Evolutionary conservation across 192 early-diverging fungal genomes (phyloP).

Genomic region (Rhizophagus clarus): DNA sequence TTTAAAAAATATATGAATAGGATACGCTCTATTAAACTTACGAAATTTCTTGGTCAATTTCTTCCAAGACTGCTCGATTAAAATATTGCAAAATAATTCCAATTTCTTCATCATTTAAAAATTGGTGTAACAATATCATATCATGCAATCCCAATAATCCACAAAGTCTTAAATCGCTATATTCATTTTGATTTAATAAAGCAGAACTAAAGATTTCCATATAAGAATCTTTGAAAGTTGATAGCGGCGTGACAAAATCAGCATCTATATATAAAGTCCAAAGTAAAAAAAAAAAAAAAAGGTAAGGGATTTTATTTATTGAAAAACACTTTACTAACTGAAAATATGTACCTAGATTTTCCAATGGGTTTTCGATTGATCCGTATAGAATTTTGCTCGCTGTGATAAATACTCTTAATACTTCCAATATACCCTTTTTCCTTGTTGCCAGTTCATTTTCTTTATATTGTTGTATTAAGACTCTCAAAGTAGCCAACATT

Average conservation of each 20-base stretch:
- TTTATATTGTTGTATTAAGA: conserved; percentile 61
- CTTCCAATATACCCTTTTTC: conserved; percentile 67
- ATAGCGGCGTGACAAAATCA: conserved; percentile 62
- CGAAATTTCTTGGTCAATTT: conserved; percentile 52
- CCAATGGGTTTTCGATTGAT: conserved; percentile 42
- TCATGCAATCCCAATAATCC: conserved; percentile 73
- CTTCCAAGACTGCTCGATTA: conserved; percentile 51
- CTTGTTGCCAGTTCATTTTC: conserved; percentile 58
- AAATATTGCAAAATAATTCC: conserved; percentile 54
- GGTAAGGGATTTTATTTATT: not conserved
- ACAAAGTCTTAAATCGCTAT: conserved; percentile 68
- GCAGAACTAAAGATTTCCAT: conserved; percentile 73
- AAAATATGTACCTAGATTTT: not conserved
- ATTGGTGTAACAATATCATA: conserved; percentile 59
- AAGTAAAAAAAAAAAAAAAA: not conserved
- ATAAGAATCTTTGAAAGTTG: conserved; percentile 75
- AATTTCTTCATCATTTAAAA: conserved; percentile 62
- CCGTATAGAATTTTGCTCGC: conserved; percentile 66
- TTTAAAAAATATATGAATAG: not conserved
- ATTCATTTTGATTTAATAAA: conserved; percentile 70
- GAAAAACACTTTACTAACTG: not conserved
- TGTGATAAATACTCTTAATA: conserved; percentile 72
- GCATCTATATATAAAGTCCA: conserved; percentile 40
- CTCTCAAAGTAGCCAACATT: conserved; percentile 61
- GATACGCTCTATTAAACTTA: conserved; percentile 20